Conservation (phyloP, 2,329 filamentous ascomycete genomes). For the Colletotrichum falcatum region DNA sequence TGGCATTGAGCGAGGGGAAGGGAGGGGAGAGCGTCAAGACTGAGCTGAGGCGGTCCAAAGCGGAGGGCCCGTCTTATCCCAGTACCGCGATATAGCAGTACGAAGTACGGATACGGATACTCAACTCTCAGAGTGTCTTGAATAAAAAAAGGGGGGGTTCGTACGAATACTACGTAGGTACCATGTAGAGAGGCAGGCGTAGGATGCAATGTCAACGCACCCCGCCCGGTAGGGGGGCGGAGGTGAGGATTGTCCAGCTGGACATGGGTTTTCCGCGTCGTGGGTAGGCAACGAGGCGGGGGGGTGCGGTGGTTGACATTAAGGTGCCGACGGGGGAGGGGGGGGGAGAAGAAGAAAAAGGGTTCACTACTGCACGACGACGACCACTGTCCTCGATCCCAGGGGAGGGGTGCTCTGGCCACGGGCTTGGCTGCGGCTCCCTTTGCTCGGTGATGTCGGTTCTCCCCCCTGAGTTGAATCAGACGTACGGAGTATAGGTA, state of each 20-base stretch:
- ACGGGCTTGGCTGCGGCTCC: conserved; percentile 25
- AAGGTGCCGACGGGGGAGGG: conserved; percentile 14
- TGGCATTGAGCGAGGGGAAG: background rate
- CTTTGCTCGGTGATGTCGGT: conserved; percentile 15
- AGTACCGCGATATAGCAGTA: no score
- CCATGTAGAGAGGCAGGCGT: background rate
- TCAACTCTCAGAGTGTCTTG: background rate
- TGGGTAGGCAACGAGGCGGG: conserved; percentile 1
- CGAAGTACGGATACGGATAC: no score
- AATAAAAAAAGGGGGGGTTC: background rate
- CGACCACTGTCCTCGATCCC: background rate
- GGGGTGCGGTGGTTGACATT: conserved; percentile 33
- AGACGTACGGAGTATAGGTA: no score
- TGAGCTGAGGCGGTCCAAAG: background rate
- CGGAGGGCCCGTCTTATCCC: background rate
- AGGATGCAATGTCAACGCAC: background rate
- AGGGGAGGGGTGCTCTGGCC: background rate
- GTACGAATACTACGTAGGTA: no score
- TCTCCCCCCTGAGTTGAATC: background rate
- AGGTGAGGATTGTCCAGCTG: conserved; percentile 11
- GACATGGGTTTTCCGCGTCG: conserved; percentile 28
- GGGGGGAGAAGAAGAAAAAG: background rate
- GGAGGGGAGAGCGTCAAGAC: background rate
- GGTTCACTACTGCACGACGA: background rate
- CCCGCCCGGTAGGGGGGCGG: background rate